Evolutionary conservation across 768 basidiomycete species (phyloP).

Genomic region (Cubamyces sp.): DNA sequence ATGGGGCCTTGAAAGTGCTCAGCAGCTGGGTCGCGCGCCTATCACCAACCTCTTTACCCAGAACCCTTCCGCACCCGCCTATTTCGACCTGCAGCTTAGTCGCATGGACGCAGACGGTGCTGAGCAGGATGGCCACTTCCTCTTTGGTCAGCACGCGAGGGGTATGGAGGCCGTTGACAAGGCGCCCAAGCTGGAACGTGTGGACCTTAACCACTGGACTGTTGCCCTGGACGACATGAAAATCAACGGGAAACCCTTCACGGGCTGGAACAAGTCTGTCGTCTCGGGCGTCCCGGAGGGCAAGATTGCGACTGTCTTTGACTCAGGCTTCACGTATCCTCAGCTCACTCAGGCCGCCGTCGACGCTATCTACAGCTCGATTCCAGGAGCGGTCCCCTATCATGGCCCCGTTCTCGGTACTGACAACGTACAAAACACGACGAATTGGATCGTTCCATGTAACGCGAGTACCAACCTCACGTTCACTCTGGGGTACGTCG

Average conservation of each 20-base stretch:
- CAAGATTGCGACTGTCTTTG: slow-evolving; percentile 32
- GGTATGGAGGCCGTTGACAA: slow-evolving; percentile 18
- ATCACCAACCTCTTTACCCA: slow-evolving; percentile 30
- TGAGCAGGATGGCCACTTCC: slow-evolving; percentile 32
- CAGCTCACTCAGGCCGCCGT: slow-evolving; percentile 28
- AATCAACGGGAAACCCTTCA: slow-evolving; percentile 53
- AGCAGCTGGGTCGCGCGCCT: slow-evolving; percentile 24
- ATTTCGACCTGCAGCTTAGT: slow-evolving; percentile 32
- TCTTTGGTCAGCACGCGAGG: slow-evolving; percentile 30
- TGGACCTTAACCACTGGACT: slow-evolving; percentile 29
- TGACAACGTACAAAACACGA: slow-evolving; percentile 9
- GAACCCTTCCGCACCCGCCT: slow-evolving; percentile 26
- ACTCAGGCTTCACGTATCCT: slow-evolving; percentile 35
- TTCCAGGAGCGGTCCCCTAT: slow-evolving; percentile 34
- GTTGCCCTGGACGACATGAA: slow-evolving; percentile 41
- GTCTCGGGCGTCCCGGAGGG: slow-evolving; percentile 25
- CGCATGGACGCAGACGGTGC: slow-evolving; percentile 26
- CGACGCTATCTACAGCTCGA: slow-evolving; percentile 35
- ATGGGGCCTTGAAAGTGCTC: slow-evolving; percentile 18
- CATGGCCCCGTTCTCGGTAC: slow-evolving; percentile 20
- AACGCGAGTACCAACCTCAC: slow-evolving; percentile 31
- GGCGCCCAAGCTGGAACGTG: slow-evolving; percentile 43
- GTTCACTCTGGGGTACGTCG: slow-evolving; percentile 35
- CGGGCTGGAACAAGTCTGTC: slow-evolving; percentile 42
- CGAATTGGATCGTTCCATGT: slow-evolving; percentile 37